Conservation (phyloP, 2,329 filamentous ascomycete species). For the Cladosporium cucumerinum region DNA sequence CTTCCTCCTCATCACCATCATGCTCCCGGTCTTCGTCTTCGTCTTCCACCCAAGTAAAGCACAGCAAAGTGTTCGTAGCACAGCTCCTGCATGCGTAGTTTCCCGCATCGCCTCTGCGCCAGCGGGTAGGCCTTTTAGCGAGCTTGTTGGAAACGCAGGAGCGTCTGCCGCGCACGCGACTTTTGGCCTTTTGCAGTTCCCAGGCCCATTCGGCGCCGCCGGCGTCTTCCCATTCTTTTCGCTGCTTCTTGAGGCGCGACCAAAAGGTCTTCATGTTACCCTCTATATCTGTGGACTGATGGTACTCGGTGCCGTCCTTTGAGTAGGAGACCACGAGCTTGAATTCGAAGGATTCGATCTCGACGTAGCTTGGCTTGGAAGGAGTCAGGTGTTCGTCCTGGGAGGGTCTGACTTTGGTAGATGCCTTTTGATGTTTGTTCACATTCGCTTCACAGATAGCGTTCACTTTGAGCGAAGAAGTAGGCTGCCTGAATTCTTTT, state of each 20-base stretch:
- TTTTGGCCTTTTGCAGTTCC: conserved; percentile 22
- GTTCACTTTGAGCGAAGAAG: neutral
- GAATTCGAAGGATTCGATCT: conserved; percentile 2
- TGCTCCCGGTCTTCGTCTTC: conserved; percentile 29
- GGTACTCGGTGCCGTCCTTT: neutral
- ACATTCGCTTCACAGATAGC: neutral
- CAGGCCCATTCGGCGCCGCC: conserved; percentile 25
- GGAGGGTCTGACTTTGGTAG: neutral
- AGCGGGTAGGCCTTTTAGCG: conserved; percentile 20
- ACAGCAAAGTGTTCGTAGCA: conserved; percentile 22
- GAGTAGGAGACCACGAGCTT: conserved; percentile 11
- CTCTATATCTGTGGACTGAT: conserved; percentile 8
- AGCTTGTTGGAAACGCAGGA: conserved; percentile 27
- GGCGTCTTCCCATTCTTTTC: conserved; percentile 23
- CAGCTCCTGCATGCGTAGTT: conserved; percentile 28
- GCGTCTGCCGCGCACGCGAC: neutral
- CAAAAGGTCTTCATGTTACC: conserved; percentile 19
- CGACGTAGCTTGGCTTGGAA: neutral
- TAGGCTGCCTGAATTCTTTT: neutral
- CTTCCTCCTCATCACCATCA: conserved; percentile 20
- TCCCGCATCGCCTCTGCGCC: conserved; percentile 24
- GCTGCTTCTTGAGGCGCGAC: conserved; percentile 16
- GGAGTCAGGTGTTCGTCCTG: neutral
- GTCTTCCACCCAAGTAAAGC: conserved; percentile 24
- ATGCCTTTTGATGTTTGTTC: neutral